Conservation (phyloP, 345 rosid genomes). For the Bretschneidera sinensis region DNA sequence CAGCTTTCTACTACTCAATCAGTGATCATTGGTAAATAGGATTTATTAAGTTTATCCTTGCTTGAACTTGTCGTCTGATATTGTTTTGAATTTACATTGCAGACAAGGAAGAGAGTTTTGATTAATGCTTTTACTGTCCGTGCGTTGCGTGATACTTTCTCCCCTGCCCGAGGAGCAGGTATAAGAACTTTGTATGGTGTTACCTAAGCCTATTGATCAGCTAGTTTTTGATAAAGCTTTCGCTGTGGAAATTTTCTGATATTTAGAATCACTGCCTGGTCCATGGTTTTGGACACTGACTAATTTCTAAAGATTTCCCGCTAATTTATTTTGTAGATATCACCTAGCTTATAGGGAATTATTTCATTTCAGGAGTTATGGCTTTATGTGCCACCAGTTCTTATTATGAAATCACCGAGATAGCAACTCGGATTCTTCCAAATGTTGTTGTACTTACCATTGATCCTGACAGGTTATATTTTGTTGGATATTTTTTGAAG, state of each 20-base stretch:
- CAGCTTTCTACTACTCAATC: not conserved
- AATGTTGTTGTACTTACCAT: constrained; percentile 80
- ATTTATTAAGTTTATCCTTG: no score
- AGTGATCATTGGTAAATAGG: not conserved
- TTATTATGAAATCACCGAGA: constrained; percentile 77
- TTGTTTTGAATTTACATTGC: constrained; percentile 23
- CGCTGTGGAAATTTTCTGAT: no score
- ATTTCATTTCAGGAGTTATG: constrained; percentile 65
- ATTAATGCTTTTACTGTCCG: constrained; percentile 99
- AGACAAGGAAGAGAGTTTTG: constrained; percentile 95
- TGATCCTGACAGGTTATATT: constrained; percentile 92
- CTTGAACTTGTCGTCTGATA: not conserved
- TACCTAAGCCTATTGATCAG: not conserved
- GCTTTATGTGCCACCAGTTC: constrained; percentile 95
- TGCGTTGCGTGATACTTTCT: constrained; percentile 90
- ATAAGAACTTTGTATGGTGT: constrained; percentile 20
- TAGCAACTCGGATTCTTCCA: constrained; percentile 93
- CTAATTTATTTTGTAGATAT: not conserved
- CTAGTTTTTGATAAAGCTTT: no score
- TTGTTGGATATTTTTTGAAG: not conserved
- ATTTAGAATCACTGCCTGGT: no score
- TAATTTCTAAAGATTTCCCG: no score
- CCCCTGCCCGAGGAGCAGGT: constrained; percentile 99
- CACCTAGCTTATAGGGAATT: constrained; percentile 12
- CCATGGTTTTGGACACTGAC: no score